Evolutionary conservation across 257 asterid species (phyloP), one percentile per base, ranked within the genome.

Genomic region (Lantana camara): DNA sequence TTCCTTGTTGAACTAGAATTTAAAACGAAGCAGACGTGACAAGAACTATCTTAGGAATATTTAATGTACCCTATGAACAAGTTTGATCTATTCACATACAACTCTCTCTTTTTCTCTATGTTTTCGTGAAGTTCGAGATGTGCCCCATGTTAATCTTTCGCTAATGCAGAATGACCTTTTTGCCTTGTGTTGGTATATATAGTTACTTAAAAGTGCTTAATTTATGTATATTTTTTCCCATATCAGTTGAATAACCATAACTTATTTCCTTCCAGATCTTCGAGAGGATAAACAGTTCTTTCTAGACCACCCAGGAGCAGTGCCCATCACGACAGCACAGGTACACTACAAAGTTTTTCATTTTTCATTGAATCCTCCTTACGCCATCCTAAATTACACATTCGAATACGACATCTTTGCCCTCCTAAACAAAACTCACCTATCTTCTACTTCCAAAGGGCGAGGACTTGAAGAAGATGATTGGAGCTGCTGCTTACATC

Each of bases 241-340:
- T 22, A 22, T n/a, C 35, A 6, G 40, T 51, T 57, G 23, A 41
- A 42, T 37, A 64, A 64, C 45, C 38, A 4, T 60, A 52, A 42
- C 29, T 45, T 57, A 16, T 75, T 66, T 71, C 51, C 60, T 63
- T 62, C 49, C 77, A 89, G 95, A 89, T 79, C 95, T 89, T 51
- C 92, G 90, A 15, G 95, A 89, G 55, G 95, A 86, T 42, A 79
- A 72, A 56, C 90, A 89, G 59, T 89, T 86, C 74, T 80, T 89
- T 54, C 57, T 70, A 19, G 87, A 84, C 66, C 95, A 83, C 69
- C 95, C 95, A 53, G 95, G 95, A 63, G 90, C 90, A 53, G 81
- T 78, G 67, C 84, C 91, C 61, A 82, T 89, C 67, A 60, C 84
- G 53, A 75, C 84, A 12, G 70, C 81, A 8, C 87, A 84, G 89